These are phyloP conservation scores for Urochloa ruziziensis DNA, from an alignment of 176 grass and related monocot genomes.

Conservation along the genomic window DNA sequence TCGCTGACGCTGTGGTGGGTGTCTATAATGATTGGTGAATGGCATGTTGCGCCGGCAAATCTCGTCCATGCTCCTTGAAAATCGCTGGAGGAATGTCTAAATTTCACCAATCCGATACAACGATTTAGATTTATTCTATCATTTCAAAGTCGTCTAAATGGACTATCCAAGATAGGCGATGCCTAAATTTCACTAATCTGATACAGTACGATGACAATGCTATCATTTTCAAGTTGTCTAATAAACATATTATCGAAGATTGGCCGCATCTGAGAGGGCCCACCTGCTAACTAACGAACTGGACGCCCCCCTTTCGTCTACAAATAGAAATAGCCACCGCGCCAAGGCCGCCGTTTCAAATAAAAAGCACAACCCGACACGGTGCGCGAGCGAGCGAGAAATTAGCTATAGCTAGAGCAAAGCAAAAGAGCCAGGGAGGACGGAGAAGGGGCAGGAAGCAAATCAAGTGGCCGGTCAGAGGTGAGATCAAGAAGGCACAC, in stretches of 20 bases:
- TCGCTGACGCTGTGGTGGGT: too few species aligned
- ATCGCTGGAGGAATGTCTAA: not conserved
- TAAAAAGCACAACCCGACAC: not conserved
- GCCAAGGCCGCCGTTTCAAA: not conserved
- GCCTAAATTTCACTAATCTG: too few species aligned
- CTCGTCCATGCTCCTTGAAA: not conserved
- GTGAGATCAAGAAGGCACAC: not conserved
- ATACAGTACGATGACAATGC: too few species aligned
- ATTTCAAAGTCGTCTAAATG: not conserved
- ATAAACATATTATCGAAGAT: too few species aligned
- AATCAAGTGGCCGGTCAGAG: not conserved
- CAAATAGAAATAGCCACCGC: conserved; percentile 2
- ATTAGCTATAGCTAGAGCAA: not conserved
- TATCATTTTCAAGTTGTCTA: too few species aligned
- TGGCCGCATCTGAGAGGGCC: not conserved
- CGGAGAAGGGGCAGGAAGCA: too few species aligned
- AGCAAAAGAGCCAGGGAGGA: not conserved
- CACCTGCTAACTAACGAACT: not conserved
- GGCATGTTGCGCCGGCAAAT: not conserved
- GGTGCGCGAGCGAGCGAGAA: not conserved
- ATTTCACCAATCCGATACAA: not conserved
- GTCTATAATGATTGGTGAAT: not conserved
- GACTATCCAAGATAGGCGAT: not conserved
- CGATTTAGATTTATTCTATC: too few species aligned
- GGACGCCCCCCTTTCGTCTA: not conserved